Evolutionary conservation across 495 filamentous ascomycete genomes (phyloP).

Genomic region (Lepidopterella palustris): DNA sequence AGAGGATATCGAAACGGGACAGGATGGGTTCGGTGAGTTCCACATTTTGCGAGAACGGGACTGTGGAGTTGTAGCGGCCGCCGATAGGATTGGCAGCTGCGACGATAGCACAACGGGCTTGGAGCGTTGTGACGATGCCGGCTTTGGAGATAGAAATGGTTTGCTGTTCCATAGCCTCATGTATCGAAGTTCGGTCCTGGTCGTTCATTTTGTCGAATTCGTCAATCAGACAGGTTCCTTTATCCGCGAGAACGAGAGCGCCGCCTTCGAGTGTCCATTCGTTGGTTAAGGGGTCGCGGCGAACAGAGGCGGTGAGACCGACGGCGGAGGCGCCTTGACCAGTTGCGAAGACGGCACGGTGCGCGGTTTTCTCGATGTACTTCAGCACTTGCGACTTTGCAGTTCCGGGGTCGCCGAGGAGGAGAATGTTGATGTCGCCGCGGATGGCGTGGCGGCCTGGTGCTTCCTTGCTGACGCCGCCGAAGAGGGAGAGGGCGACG

Average conservation of each 20-base stretch:
- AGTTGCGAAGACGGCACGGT: conserved; percentile 95
- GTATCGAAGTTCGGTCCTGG: conserved; percentile 94
- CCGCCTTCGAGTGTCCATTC: conserved; percentile 99
- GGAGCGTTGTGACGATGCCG: conserved; percentile 94
- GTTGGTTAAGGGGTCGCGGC: conserved; percentile 87
- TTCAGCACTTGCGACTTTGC: conserved; percentile 98
- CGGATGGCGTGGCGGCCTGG: conserved; percentile 83
- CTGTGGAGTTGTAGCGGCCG: conserved; percentile 92
- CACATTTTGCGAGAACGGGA: conserved; percentile 92
- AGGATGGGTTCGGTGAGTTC: conserved; percentile 96
- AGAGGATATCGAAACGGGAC: conserved; percentile 97
- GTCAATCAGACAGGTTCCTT: conserved; percentile 93
- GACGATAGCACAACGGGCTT: conserved; percentile 96
- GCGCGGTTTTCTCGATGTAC: conserved; percentile 95
- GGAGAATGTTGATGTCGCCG: conserved; percentile 96
- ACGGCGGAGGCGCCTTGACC: conserved; percentile 96
- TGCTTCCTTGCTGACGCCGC: conserved; percentile 85
- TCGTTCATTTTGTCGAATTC: conserved; percentile 99
- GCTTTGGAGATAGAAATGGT: conserved; percentile 99
- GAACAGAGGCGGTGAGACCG: conserved; percentile 94
- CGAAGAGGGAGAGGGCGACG: conserved; percentile 88
- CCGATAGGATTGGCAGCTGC: conserved; percentile 96
- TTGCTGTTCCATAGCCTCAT: conserved; percentile 99
- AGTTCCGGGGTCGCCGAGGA: conserved; percentile 96
- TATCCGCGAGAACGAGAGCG: conserved; percentile 90